phyloP scores from a whole-genome alignment of 1,284 basidiomycete genomes.

The Exsudoporus floridanus region DNA sequence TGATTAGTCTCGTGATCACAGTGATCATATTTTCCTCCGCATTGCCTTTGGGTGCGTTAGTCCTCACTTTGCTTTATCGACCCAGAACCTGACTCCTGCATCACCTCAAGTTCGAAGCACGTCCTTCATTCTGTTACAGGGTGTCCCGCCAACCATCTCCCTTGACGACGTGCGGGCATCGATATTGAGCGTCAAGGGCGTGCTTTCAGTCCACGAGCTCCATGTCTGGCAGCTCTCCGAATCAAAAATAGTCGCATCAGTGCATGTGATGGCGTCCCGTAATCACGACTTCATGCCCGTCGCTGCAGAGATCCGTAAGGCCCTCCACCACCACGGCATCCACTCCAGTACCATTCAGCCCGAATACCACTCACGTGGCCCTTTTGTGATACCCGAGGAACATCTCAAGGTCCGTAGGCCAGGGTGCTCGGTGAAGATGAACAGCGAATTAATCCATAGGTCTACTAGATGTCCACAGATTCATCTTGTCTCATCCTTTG shows the following conservation, averaged over 20 bases:
- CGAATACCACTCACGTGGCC: slow-evolving; percentile 53
- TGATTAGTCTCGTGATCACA: slow-evolving; percentile 94
- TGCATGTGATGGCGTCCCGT: slow-evolving; percentile 87
- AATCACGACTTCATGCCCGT: slow-evolving; percentile 89
- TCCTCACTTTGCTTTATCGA: slow-evolving; percentile 8
- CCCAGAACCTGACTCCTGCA: slow-evolving; percentile 12
- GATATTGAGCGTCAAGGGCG: slow-evolving; percentile 82
- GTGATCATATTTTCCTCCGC: slow-evolving; percentile 96
- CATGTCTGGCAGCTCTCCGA: slow-evolving; percentile 96
- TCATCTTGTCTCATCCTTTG: slow-evolving; percentile 50
- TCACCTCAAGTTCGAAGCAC: slow-evolving; percentile 76
- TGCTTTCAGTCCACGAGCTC: slow-evolving; percentile 90
- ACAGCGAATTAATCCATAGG: background rate
- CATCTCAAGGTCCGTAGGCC: slow-evolving; percentile 40
- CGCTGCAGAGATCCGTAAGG: slow-evolving; percentile 79
- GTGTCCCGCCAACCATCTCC: slow-evolving; percentile 87
- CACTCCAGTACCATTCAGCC: slow-evolving; percentile 93
- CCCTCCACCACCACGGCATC: slow-evolving; percentile 88
- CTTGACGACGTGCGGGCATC: slow-evolving; percentile 82
- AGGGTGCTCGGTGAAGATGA: background rate
- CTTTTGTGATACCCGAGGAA: slow-evolving; percentile 41
- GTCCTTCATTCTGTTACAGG: slow-evolving; percentile 96
- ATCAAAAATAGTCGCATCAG: slow-evolving; percentile 89
- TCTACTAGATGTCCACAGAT: slow-evolving; percentile 41
- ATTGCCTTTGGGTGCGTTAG: slow-evolving; percentile 77